These are phyloP conservation scores for Gardenia jasminoides DNA, from an alignment of 257 asterid genomes.

Conservation along the genomic window DNA sequence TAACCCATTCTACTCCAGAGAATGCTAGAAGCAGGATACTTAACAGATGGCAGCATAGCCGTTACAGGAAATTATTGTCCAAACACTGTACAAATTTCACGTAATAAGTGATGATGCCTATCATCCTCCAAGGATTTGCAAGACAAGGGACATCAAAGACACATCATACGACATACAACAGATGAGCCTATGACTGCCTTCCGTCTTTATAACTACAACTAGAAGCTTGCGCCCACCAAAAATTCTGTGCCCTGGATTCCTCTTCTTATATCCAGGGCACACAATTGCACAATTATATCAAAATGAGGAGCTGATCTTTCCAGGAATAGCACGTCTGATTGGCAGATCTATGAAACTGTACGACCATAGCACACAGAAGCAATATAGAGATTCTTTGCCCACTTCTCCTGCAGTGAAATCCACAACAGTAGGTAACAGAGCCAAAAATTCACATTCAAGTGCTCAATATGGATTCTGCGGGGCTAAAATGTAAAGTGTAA, in stretches of 20 bases:
- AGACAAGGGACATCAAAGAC: slow-evolving; percentile 14
- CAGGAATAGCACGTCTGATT: not conserved
- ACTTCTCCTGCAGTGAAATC: slow-evolving; percentile 29
- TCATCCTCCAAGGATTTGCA: slow-evolving; percentile 19
- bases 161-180: slow-evolving; percentile 24
- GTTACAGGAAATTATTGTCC: slow-evolving; percentile 4
- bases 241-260: slow-evolving; percentile 16
- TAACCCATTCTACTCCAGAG: slow-evolving; percentile 4
- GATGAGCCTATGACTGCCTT: slow-evolving; percentile 16
- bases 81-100: slow-evolving; percentile 27
- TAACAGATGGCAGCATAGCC: slow-evolving; percentile 2
- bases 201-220: slow-evolving; percentile 33
- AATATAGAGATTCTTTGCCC: slow-evolving; percentile 35
- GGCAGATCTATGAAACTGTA: slow-evolving; percentile 48
- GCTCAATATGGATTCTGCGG: not conserved
- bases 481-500: not conserved
- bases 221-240: slow-evolving; percentile 19
- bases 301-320: not conserved
- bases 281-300: slow-evolving; percentile 5
- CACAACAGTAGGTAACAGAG: not conserved
- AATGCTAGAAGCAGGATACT: not conserved
- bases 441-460: not conserved
- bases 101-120: slow-evolving; percentile 10
- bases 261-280: slow-evolving; percentile 11
- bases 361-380: slow-evolving; percentile 36